A percentile compares a stretch with the other conserved stretches of the same genome.
Evolutionary conservation across 2,329 filamentous ascomycete species (phyloP).

Genomic region (Niveomyces coronatus): DNA sequence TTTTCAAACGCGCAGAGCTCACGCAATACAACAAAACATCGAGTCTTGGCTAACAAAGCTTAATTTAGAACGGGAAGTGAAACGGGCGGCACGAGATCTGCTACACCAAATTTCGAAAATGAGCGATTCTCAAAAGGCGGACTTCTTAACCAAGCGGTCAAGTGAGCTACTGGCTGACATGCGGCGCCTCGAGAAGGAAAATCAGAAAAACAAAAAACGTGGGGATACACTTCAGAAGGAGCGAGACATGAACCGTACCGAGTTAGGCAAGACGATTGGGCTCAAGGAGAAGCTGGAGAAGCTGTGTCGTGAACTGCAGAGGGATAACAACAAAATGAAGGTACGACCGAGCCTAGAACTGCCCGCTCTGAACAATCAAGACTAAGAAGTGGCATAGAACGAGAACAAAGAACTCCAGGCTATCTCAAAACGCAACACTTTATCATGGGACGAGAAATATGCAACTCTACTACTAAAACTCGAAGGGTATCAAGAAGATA

Average conservation of each 20-base stretch:
- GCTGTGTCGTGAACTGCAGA: constrained; percentile 83
- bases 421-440: constrained; percentile 70
- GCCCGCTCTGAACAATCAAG: too few relatives aligned
- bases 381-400: too few relatives aligned
- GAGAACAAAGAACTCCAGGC: constrained; percentile 90
- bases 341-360: constrained; percentile 34
- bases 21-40: background rate
- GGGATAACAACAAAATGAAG: constrained; percentile 98
- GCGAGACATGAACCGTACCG: constrained; percentile 78
- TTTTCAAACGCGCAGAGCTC: constrained; percentile 4
- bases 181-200: constrained; percentile 90
- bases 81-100: constrained; percentile 85
- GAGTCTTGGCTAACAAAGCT: constrained; percentile 8
- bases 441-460: constrained; percentile 76
- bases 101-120: constrained; percentile 84
- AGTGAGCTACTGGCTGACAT: constrained; percentile 87
- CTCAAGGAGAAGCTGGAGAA: constrained; percentile 97
- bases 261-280: constrained; percentile 79
- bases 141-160: constrained; percentile 81
- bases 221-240: constrained; percentile 94
- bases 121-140: constrained; percentile 83
- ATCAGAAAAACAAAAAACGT: constrained; percentile 90
- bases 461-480: constrained; percentile 73
- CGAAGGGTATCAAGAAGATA: constrained; percentile 79
- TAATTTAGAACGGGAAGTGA: constrained; percentile 74